Evolutionary conservation across 1,284 basidiomycete species (phyloP).

Genomic region (Moniliella sp.): DNA sequence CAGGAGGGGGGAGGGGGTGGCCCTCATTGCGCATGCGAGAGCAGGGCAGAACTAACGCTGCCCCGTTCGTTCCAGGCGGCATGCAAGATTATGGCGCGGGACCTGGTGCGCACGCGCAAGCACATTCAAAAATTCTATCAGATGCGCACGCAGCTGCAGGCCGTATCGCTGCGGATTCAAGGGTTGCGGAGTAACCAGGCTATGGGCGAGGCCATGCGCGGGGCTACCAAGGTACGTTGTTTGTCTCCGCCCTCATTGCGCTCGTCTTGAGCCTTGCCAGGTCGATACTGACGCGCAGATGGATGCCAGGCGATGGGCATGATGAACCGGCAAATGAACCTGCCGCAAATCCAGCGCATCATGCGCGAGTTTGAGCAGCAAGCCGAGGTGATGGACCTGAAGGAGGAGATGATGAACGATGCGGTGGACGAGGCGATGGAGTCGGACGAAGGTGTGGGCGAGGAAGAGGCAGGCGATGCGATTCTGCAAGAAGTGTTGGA

Average conservation of each 20-base stretch:
- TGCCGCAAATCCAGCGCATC: slow-evolving; percentile 79
- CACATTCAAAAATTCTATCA: slow-evolving; percentile 95
- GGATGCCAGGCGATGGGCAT: slow-evolving; percentile 97
- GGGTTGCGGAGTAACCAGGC: slow-evolving; percentile 87
- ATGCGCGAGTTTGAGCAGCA: slow-evolving; percentile 97
- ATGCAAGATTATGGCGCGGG: slow-evolving; percentile 97
- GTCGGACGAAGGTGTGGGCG: slow-evolving; percentile 48
- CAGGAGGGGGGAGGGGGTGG: no score
- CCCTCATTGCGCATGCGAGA: no score
- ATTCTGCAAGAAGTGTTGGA: slow-evolving; percentile 89
- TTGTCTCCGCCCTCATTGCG: slow-evolving; percentile 1
- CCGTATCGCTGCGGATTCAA: slow-evolving; percentile 83
- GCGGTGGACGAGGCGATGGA: slow-evolving; percentile 97
- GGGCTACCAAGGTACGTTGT: slow-evolving; percentile 58
- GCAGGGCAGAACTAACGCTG: no score
- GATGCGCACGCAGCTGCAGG: slow-evolving; percentile 94
- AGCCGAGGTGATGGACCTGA: slow-evolving; percentile 97
- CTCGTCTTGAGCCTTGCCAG: no score
- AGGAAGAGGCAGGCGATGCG: slow-evolving; percentile 81
- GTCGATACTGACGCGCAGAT: no score
- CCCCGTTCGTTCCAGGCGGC: slow-evolving; percentile 19
- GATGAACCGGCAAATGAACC: slow-evolving; percentile 86
- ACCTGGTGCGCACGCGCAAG: slow-evolving; percentile 77
- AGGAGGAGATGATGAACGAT: slow-evolving; percentile 98
- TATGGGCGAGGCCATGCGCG: slow-evolving; percentile 98